A percentile compares a stretch with the other conserved stretches of the same genome.
These are phyloP conservation scores for Ophiocordyceps sinensis DNA, from an alignment of 2,329 filamentous ascomycete genomes.

Conservation along the genomic window DNA sequence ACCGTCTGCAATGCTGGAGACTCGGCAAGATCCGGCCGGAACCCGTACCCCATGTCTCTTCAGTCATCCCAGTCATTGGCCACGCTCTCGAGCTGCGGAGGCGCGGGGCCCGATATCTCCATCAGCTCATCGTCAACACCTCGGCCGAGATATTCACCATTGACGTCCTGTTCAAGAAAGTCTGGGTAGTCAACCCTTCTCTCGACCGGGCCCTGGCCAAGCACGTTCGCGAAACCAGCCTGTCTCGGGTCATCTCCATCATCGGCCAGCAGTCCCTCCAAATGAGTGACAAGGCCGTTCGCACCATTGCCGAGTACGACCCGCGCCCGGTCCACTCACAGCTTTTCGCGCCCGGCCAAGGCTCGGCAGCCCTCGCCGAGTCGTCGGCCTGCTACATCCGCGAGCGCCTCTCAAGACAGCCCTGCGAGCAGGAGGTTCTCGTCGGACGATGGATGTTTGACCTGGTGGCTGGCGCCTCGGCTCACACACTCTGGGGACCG, in stretches of 20 bases:
- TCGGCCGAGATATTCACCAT: conserved; percentile 11
- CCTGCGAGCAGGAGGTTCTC: conserved; percentile 6
- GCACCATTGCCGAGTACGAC: conserved; percentile 11
- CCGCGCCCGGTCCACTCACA: conserved; percentile 13
- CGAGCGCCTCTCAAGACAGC: conserved; percentile 8
- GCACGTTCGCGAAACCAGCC: conserved; percentile 14
- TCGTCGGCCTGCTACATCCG: conserved; percentile 9
- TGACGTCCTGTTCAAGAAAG: conserved; percentile 13
- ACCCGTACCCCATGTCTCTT: conserved; percentile 8
- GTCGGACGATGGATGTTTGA: conserved; percentile 15
- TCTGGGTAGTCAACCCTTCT: conserved; percentile 13
- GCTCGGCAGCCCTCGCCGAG: conserved; percentile 9
- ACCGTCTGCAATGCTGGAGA: neutral
- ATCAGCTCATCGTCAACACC: conserved; percentile 10
- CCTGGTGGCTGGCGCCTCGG: conserved; percentile 14
- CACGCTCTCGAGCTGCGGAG: conserved; percentile 11
- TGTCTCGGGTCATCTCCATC: conserved; percentile 15
- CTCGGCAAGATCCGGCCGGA: neutral
- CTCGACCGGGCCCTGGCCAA: conserved; percentile 13
- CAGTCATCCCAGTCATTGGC: conserved; percentile 10
- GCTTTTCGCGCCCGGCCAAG: conserved; percentile 12
- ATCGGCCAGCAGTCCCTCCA: conserved; percentile 14
- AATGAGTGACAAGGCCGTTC: conserved; percentile 9
- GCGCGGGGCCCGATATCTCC: conserved; percentile 12
- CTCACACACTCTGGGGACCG: conserved; percentile 15